Percentiles rank a stretch among this genome's conserved stretches.
phyloP scores from a whole-genome alignment of 306 rosid genomes.

The Astragalus glycyphyllos region DNA sequence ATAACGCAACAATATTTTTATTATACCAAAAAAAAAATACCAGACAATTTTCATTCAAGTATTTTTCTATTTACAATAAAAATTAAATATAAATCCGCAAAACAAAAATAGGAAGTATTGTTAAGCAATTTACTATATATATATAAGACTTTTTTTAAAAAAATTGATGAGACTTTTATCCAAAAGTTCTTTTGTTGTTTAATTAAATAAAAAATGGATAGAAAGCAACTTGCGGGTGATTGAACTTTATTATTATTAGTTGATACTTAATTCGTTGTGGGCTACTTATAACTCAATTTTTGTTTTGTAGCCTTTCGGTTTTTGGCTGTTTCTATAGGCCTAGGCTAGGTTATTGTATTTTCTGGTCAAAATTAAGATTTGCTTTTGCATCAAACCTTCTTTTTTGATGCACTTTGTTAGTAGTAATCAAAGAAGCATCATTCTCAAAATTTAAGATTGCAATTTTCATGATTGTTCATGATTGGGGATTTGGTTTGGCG shows the following conservation, averaged over 20 bases:
- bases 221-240: constrained; percentile 18
- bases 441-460: constrained; percentile 40
- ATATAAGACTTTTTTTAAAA: no score
- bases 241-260: constrained; percentile 22
- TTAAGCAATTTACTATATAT: no score
- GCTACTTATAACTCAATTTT: constrained; percentile 9
- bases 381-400: constrained; percentile 42
- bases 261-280: constrained; percentile 25
- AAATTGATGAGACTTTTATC: no score
- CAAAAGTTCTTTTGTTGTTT: not conserved
- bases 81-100: no score
- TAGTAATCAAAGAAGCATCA: constrained; percentile 48
- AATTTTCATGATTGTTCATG: constrained; percentile 47
- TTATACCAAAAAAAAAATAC: not conserved
- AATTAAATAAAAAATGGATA: constrained; percentile 18
- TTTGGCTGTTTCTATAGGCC: constrained; percentile 21
- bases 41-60: not conserved
- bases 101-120: no score
- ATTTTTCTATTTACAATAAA: constrained; percentile 4
- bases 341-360: constrained; percentile 15
- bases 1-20: not conserved
- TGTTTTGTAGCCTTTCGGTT: constrained; percentile 16
- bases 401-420: constrained; percentile 47
- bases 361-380: constrained; percentile 48
- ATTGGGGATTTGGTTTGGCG: constrained; percentile 47